These are phyloP conservation scores for Trametes cinnabarina DNA, from an alignment of 768 basidiomycete genomes.

Conservation along the genomic window DNA sequence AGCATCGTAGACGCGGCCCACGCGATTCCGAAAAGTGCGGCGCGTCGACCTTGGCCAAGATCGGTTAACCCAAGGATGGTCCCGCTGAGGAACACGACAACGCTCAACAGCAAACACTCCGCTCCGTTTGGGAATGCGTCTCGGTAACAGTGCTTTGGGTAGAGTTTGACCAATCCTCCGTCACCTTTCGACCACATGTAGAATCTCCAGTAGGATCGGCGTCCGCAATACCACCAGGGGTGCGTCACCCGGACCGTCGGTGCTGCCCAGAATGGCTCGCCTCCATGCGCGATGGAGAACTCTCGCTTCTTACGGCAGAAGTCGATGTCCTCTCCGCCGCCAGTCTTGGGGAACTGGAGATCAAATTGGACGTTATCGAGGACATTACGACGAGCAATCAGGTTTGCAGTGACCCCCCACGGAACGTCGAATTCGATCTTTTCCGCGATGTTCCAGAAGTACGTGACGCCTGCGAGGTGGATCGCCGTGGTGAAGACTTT, in stretches of 20 bases:
- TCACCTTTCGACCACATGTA: slow-evolving; percentile 62
- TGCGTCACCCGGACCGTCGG: slow-evolving; percentile 51
- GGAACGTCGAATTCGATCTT: slow-evolving; percentile 46
- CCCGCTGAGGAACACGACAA: neutral
- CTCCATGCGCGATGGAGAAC: slow-evolving; percentile 32
- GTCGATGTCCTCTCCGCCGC: slow-evolving; percentile 64
- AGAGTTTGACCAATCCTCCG: slow-evolving; percentile 46
- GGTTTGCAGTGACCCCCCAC: slow-evolving; percentile 64
- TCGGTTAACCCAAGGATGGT: neutral
- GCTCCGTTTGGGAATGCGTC: slow-evolving; percentile 50
- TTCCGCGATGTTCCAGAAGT: slow-evolving; percentile 60
- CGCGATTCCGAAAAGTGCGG: slow-evolving; percentile 20
- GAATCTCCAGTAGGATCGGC: slow-evolving; percentile 48
- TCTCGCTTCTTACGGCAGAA: slow-evolving; percentile 50
- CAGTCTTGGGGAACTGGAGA: slow-evolving; percentile 55
- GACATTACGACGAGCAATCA: slow-evolving; percentile 47
- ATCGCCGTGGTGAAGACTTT: slow-evolving; percentile 52
- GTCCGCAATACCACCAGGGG: slow-evolving; percentile 55
- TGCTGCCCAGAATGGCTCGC: slow-evolving; percentile 47
- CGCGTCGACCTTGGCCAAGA: neutral
- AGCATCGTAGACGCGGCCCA: slow-evolving; percentile 32
- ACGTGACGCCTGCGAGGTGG: slow-evolving; percentile 55
- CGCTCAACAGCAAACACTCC: slow-evolving; percentile 37
- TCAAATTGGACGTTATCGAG: slow-evolving; percentile 47
- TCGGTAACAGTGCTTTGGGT: slow-evolving; percentile 45